phyloP scores from a whole-genome alignment of 2,329 filamentous ascomycete species.

The Penicillium sp. region DNA sequence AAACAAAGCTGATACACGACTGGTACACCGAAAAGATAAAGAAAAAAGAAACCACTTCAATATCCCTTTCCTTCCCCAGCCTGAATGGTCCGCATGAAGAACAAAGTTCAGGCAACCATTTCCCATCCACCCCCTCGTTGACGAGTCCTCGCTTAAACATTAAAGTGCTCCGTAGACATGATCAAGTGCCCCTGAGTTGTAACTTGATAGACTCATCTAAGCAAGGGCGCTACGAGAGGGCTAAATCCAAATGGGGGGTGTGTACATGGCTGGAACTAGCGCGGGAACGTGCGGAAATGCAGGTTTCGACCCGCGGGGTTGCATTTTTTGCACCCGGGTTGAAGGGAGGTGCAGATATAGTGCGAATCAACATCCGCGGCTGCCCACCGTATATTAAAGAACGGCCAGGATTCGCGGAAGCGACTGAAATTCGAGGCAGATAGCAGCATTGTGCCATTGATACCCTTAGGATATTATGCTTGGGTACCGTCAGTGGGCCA shows the following conservation, averaged over 20 bases:
- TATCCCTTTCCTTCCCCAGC: not conserved
- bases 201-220: not conserved
- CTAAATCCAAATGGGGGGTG: not conserved
- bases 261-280: not conserved
- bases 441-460: not conserved
- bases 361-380: not conserved
- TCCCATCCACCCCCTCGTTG: not conserved
- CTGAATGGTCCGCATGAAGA: not conserved
- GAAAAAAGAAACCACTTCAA: not conserved
- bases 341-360: not conserved
- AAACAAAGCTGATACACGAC: not conserved
- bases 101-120: constrained; percentile 2
- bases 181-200: not conserved
- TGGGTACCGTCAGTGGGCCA: not conserved
- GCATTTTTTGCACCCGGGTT: constrained; percentile 1
- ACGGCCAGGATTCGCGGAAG: not conserved
- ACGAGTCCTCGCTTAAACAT: not conserved
- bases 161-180: not conserved
- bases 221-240: not conserved
- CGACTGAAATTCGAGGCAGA: not conserved
- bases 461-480: not conserved
- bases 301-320: not conserved
- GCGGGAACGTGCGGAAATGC: not conserved
- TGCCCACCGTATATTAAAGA: not conserved
- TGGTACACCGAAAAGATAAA: not conserved